Conservation (phyloP, 164 flowering plant genomes). For the Berberis thunbergii region DNA sequence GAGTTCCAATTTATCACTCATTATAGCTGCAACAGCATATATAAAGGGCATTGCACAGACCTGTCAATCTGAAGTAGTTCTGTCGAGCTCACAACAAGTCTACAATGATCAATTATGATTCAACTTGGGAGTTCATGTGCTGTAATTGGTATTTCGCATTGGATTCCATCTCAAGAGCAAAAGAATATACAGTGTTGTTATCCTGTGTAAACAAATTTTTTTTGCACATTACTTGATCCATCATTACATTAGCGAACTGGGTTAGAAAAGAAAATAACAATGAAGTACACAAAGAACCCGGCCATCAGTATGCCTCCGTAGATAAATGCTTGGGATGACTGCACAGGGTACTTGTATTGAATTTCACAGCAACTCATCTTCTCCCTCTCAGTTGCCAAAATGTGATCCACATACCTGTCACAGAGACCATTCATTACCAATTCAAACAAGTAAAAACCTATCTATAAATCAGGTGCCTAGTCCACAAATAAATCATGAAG, state of each 20-base stretch:
- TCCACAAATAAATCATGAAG: not conserved
- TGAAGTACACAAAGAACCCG: constrained; percentile 79
- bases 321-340: constrained; percentile 67
- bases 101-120: too few species aligned
- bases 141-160: too few species aligned
- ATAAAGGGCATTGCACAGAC: too few species aligned
- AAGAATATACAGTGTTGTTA: not conserved
- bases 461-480: too few species aligned
- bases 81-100: too few species aligned
- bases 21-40: too few species aligned
- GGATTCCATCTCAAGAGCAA: not conserved
- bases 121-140: too few species aligned
- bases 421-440: not conserved
- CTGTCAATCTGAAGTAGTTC: too few species aligned
- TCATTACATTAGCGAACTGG: constrained; percentile 53
- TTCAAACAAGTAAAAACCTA: not conserved
- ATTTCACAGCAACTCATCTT: constrained; percentile 84
- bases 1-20: too few species aligned
- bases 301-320: constrained; percentile 88
- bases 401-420: constrained; percentile 76
- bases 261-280: constrained; percentile 80
- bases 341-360: constrained; percentile 65
- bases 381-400: constrained; percentile 63
- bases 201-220: not conserved
- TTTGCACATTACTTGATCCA: not conserved